phyloP scores from a whole-genome alignment of 371 early-diverging fungal species.

The Dichotomocladium elegans region DNA sequence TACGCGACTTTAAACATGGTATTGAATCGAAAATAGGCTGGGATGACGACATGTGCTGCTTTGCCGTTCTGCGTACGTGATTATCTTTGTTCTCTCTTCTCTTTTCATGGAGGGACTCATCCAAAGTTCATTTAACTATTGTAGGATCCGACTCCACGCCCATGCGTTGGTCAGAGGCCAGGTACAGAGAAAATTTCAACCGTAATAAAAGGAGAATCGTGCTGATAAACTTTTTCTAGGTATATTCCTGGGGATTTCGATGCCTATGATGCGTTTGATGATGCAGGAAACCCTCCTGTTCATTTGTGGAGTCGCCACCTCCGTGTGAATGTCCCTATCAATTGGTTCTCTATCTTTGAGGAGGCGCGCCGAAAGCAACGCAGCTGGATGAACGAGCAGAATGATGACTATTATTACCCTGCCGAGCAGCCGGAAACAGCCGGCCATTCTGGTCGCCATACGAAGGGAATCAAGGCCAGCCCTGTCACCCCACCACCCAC shows the following conservation, averaged over 20 bases:
- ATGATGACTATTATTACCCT: constrained; percentile 6
- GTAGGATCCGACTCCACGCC: constrained; percentile 32
- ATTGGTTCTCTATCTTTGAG: constrained; percentile 46
- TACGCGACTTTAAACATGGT: no score
- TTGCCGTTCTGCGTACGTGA: constrained; percentile 25
- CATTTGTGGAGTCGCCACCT: constrained; percentile 35
- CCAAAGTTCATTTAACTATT: background rate
- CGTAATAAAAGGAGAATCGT: background rate
- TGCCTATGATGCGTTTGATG: constrained; percentile 42
- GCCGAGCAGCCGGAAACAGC: background rate
- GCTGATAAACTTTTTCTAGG: constrained; percentile 11
- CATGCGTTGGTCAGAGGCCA: constrained; percentile 42
- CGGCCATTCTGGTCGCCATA: background rate
- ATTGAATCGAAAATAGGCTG: constrained; percentile 16
- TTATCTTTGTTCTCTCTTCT: background rate
- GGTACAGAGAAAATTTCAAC: constrained; percentile 9
- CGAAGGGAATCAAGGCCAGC: background rate
- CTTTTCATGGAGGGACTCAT: background rate
- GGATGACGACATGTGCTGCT: constrained; percentile 41
- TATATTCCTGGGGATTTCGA: constrained; percentile 42
- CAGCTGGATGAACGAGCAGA: constrained; percentile 17
- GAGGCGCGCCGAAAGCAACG: constrained; percentile 41
- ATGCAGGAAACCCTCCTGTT: constrained; percentile 41
- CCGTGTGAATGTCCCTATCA: constrained; percentile 25
- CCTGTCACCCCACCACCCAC: background rate